phyloP scores from a whole-genome alignment of 2,329 filamentous ascomycete genomes.

The Dactylellina leptospora region DNA sequence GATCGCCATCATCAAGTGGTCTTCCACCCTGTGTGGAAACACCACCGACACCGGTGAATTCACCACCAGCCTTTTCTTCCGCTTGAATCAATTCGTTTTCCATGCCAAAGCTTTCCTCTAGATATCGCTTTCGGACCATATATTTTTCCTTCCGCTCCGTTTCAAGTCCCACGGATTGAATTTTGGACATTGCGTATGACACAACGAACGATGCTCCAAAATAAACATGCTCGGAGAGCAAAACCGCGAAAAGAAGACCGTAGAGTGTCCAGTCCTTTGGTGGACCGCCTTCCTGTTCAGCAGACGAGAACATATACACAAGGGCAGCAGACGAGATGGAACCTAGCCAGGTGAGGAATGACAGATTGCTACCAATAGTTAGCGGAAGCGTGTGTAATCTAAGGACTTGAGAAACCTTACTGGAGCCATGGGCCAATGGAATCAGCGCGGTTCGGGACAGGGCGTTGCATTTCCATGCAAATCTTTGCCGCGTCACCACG shows the following conservation, averaged over 20 bases:
- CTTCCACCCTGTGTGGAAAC: slow-evolving; percentile 34
- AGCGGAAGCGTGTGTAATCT: background rate
- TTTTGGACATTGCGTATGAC: slow-evolving; percentile 75
- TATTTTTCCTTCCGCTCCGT: slow-evolving; percentile 85
- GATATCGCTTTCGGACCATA: slow-evolving; percentile 77
- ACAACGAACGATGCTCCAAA: slow-evolving; percentile 79
- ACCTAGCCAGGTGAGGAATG: slow-evolving; percentile 92
- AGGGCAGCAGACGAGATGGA: slow-evolving; percentile 86
- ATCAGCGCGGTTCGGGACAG: slow-evolving; percentile 87
- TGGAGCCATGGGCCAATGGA: slow-evolving; percentile 94
- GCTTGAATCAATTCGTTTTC: slow-evolving; percentile 63
- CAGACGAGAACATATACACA: slow-evolving; percentile 84
- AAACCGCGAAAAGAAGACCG: slow-evolving; percentile 80
- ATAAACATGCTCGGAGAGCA: slow-evolving; percentile 89
- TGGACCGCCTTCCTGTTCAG: slow-evolving; percentile 70
- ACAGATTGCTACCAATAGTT: slow-evolving; percentile 66
- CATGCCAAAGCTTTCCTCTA: slow-evolving; percentile 75
- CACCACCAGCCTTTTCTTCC: slow-evolving; percentile 35
- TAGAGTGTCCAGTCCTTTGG: slow-evolving; percentile 78
- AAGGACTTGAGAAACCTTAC: slow-evolving; percentile 9
- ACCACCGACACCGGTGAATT: slow-evolving; percentile 41
- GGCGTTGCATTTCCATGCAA: slow-evolving; percentile 84
- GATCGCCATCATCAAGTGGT: slow-evolving; percentile 26
- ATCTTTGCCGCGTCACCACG: slow-evolving; percentile 95
- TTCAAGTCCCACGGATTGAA: slow-evolving; percentile 86